Evolutionary conservation across 257 asterid species (phyloP).

Genomic region (Solanum rostratum): DNA sequence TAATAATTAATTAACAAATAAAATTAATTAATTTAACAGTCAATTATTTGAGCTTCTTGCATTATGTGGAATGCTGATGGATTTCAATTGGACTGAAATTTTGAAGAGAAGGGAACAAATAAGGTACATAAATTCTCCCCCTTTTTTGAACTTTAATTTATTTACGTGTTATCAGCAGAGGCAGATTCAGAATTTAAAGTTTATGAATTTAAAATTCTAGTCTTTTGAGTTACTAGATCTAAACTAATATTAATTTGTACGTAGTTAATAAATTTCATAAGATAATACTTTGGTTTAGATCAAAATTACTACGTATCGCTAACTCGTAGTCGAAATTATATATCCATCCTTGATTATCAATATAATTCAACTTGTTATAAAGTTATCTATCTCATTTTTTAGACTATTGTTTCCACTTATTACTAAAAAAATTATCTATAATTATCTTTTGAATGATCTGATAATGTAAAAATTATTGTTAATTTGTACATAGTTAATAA

Average conservation of each 20-base stretch:
- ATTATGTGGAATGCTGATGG: conserved; percentile 88
- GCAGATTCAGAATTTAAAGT: background rate
- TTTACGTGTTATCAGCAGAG: too few relatives aligned
- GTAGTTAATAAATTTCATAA: background rate
- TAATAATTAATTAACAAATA: background rate
- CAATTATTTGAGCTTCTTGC: conserved; percentile 80
- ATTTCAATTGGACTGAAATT: conserved; percentile 90
- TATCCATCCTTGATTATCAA: background rate
- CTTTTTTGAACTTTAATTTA: background rate
- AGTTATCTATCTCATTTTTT: background rate
- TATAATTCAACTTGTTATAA: background rate
- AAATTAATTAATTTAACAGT: conserved; percentile 19
- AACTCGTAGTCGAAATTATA: background rate
- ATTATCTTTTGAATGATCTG: background rate
- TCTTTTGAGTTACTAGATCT: background rate
- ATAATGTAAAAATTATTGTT: too few relatives aligned
- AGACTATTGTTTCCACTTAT: background rate
- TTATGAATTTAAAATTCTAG: background rate
- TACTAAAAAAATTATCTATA: background rate
- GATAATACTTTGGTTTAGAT: background rate
- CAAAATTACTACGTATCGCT: background rate
- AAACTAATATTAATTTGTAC: background rate
- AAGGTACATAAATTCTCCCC: conserved; percentile 25
- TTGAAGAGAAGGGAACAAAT: conserved; percentile 49
- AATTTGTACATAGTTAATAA: too few relatives aligned